phyloP scores from a whole-genome alignment of 2,329 filamentous ascomycete species.

The Daldinia eschscholtzii region DNA sequence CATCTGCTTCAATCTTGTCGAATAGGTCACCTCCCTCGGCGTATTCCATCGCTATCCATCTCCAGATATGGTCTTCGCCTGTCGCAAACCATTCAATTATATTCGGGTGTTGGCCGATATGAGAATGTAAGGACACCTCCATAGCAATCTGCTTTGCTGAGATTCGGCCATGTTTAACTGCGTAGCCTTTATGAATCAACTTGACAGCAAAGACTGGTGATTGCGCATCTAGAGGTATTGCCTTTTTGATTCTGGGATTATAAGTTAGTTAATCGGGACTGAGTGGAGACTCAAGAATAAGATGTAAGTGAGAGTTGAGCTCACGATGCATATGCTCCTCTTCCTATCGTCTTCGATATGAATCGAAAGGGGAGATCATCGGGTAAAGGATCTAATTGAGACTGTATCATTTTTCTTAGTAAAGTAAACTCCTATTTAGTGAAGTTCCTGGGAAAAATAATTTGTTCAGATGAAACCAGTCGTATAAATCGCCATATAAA shows the following conservation, averaged over 20 bases:
- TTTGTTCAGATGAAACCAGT: conserved; percentile 13
- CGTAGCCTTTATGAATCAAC: conserved; percentile 98
- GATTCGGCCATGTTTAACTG: conserved; percentile 87
- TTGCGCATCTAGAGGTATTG: conserved; percentile 76
- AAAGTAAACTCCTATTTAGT: conserved; percentile 14
- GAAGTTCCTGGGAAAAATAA: conserved; percentile 25
- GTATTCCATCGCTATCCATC: conserved; percentile 98
- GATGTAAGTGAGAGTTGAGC: conserved; percentile 53
- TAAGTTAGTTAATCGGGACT: conserved; percentile 31
- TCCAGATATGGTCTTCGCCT: conserved; percentile 87
- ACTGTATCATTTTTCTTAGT: conserved; percentile 69
- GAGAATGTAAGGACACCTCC: conserved; percentile 90
- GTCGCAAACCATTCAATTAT: conserved; percentile 93
- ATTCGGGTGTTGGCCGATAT: conserved; percentile 90
- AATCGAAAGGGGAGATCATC: conserved; percentile 90
- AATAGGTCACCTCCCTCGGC: conserved; percentile 96
- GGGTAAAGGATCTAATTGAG: conserved; percentile 89
- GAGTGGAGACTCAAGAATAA: conserved; percentile 24
- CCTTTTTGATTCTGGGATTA: conserved; percentile 85
- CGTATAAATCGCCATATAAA: conserved; percentile 17
- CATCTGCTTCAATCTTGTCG: conserved; percentile 99
- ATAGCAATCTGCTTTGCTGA: conserved; percentile 90
- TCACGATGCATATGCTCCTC: conserved; percentile 97
- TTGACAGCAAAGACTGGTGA: conserved; percentile 94
- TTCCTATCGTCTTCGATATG: conserved; percentile 95